Evolutionary conservation across 1,284 basidiomycete genomes (phyloP), one percentile per base, ranked within the genome.

Genomic region (Cutaneotrichosporon dermatis): DNA sequence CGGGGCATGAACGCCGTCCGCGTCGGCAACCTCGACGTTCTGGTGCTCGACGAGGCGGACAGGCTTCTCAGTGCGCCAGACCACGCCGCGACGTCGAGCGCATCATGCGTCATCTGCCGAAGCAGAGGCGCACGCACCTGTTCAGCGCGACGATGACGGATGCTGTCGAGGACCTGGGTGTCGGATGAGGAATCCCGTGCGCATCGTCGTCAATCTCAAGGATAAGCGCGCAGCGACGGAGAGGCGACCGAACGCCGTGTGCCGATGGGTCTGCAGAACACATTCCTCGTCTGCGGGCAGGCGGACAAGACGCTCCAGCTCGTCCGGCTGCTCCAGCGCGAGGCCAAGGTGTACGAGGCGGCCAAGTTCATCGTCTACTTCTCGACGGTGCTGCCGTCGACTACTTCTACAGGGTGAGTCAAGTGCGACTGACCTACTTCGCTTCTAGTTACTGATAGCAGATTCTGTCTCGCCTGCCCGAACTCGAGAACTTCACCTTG

Each of bases 141-240:
- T 99, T 99, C 78, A 94, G 90, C 68, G 96, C 96, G 9, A 99
- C 96, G 0, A 99, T 99, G 94, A 97, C 94, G 7, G 95, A 99
- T 72, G 91, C 90, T 80, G 80, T 99, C 41, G 89, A 90, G 11
- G 92, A 97, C 76, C 83, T 99, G 16, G 88, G 92, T 6, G 87
- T 92, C 15, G 95, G 96, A 0, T 99, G 58, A 84, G 96, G 46
- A 99, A 99, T 76, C 93, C 96, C 6, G 92, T 93, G 1, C 86
- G 92, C 11, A 84, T 99, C 13, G 87, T 95, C 2, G 96, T 99
- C 71, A 97, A 92, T 74, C 88, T 97, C 1, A 91, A 94, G 71
- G 82, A 89, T n/a, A 94, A 80, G 72, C 62, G 68, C 53, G 54
- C 37, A 3, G 25, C 50, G 13, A 50, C n/a, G 42, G 40, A n/a